phyloP scores from a whole-genome alignment of 2,329 filamentous ascomycete species.

The Penicillium sp. region DNA sequence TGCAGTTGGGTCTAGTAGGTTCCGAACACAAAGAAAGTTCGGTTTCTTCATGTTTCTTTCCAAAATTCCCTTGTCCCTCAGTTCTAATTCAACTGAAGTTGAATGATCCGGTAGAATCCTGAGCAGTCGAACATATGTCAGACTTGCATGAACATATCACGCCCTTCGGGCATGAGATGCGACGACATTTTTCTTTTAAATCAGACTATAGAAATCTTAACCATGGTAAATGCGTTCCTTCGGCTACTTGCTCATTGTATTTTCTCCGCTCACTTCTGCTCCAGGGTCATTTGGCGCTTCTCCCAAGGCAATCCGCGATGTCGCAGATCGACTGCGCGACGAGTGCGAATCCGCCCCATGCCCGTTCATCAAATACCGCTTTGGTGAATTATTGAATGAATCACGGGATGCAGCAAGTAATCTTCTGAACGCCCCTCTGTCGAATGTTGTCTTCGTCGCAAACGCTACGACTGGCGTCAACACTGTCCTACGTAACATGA shows the following conservation, averaged over 20 bases:
- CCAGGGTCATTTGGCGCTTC: constrained; percentile 51
- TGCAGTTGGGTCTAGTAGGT: background rate
- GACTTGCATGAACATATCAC: constrained; percentile 1
- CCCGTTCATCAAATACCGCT: constrained; percentile 71
- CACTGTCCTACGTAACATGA: constrained; percentile 72
- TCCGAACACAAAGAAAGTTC: background rate
- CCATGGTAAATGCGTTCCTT: constrained; percentile 61
- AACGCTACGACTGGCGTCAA: constrained; percentile 74
- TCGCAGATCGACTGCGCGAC: constrained; percentile 48
- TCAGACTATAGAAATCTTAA: constrained; percentile 71
- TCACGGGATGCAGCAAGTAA: constrained; percentile 65
- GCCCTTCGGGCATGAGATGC: constrained; percentile 55
- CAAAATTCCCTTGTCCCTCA: too few species aligned
- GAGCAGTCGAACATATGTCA: constrained; percentile 3
- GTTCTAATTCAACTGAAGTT: too few species aligned
- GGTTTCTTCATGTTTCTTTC: too few species aligned
- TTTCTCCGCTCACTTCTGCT: background rate
- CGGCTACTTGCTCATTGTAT: background rate
- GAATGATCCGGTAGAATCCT: background rate
- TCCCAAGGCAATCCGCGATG: constrained; percentile 61
- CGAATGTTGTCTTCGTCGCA: constrained; percentile 71
- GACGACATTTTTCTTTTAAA: constrained; percentile 67
- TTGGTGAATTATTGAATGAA: constrained; percentile 64
- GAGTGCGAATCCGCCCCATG: constrained; percentile 69
- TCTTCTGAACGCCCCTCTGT: constrained; percentile 66